A percentile compares a stretch with the other conserved stretches of the same genome.
Conservation (phyloP, 129 eudicot species). For the sunflower (Helianthus annuus) region DNA sequence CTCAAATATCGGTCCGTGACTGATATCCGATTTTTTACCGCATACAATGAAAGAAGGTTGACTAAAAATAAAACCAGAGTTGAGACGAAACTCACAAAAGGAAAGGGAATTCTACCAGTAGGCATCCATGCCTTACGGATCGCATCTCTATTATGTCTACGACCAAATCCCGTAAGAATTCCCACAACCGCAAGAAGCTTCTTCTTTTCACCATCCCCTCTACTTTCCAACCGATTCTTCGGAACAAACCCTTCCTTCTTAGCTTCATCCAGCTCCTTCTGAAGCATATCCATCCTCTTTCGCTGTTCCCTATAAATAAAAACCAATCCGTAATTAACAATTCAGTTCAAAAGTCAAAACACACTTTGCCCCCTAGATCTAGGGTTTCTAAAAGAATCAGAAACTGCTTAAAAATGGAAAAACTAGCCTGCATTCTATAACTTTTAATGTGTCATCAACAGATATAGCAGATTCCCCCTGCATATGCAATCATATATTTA, state of each 20-base stretch:
- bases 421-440: conserved; percentile 73
- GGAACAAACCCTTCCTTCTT: conserved; percentile 67
- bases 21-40: neutral
- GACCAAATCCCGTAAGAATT: conserved; percentile 74
- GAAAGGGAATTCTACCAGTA: conserved; percentile 57
- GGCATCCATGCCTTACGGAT: conserved; percentile 97
- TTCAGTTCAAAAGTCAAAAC: conserved; percentile 8
- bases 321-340: neutral
- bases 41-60: neutral
- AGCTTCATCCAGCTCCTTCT: conserved; percentile 68
- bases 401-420: neutral
- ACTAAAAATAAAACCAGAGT: conserved; percentile 25
- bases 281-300: conserved; percentile 64
- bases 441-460: conserved; percentile 69
- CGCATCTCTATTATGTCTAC: conserved; percentile 74
- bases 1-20: too few relatives aligned
- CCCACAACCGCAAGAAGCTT: conserved; percentile 76
- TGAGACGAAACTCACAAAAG: conserved; percentile 34
- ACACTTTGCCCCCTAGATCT: neutral
- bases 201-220: conserved; percentile 53
- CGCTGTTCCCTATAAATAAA: conserved; percentile 55
- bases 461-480: conserved; percentile 74
- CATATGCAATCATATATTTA: conserved; percentile 15
- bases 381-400: neutral
- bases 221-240: conserved; percentile 36